Percentiles rank a stretch among this genome's conserved stretches.
These are phyloP conservation scores for Lichtheimia corymbifera DNA, from an alignment of 371 early-diverging fungal genomes.

Conservation along the genomic window DNA sequence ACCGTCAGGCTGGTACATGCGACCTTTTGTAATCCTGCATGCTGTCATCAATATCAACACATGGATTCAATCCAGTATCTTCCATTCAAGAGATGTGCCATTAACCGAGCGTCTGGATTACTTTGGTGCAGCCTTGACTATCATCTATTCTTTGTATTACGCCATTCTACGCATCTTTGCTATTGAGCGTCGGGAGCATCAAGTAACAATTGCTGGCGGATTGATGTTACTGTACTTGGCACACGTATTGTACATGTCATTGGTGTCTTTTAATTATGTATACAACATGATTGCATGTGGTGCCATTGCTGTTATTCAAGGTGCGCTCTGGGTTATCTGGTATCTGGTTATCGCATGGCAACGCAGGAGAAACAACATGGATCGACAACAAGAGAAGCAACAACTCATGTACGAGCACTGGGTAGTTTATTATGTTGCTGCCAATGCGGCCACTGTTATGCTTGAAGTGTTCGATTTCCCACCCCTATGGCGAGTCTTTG, in stretches of 20 bases:
- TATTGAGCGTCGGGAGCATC: constrained; percentile 28
- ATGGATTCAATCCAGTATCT: constrained; percentile 93
- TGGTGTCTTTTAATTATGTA: constrained; percentile 78
- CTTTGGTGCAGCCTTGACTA: constrained; percentile 86
- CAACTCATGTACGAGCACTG: neutral
- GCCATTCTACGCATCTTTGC: constrained; percentile 59
- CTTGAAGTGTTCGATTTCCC: constrained; percentile 95
- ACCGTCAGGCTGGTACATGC: constrained; percentile 50
- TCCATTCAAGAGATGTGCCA: constrained; percentile 85
- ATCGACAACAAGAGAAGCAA: neutral
- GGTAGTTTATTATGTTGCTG: neutral
- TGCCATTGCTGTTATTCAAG: constrained; percentile 70
- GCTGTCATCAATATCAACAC: constrained; percentile 68
- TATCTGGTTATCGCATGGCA: neutral
- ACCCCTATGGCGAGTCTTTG: constrained; percentile 75
- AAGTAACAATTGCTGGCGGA: constrained; percentile 18
- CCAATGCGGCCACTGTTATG: constrained; percentile 61
- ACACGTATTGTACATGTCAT: constrained; percentile 75
- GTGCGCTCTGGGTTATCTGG: constrained; percentile 69
- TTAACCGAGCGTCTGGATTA: constrained; percentile 93
- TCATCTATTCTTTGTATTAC: constrained; percentile 65
- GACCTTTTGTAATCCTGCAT: constrained; percentile 56
- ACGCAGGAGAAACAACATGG: neutral
- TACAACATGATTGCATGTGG: constrained; percentile 92
- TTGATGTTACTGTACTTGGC: constrained; percentile 47